Evolutionary conservation across 176 grass and related monocot genomes (phyloP).

Genomic region (Bonia amplexicaulis): DNA sequence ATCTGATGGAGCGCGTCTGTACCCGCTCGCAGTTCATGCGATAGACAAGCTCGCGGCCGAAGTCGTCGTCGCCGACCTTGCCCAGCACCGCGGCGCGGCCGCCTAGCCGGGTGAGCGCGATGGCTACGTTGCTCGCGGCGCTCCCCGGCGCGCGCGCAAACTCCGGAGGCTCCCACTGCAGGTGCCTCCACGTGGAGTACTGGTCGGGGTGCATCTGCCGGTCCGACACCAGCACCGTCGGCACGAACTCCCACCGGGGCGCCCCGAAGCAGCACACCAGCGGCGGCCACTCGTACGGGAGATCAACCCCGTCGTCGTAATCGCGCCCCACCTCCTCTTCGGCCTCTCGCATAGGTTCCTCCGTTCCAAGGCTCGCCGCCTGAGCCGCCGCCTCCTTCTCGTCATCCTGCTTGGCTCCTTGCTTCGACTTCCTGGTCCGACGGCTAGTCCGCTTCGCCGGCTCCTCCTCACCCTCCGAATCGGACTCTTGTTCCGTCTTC

Average conservation of each 20-base stretch:
- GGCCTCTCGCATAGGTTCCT: background rate
- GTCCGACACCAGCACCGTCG: conserved; percentile 77
- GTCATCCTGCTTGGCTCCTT: conserved; percentile 12
- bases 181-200: conserved; percentile 68
- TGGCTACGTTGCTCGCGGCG: conserved; percentile 67
- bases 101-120: conserved; percentile 61
- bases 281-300: conserved; percentile 41
- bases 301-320: conserved; percentile 23
- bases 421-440: conserved; percentile 35
- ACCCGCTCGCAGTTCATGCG: conserved; percentile 72
- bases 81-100: conserved; percentile 70
- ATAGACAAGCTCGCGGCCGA: conserved; percentile 71
- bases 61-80: conserved; percentile 81
- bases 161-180: conserved; percentile 86
- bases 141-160: conserved; percentile 79
- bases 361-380: background rate
- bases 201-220: conserved; percentile 74
- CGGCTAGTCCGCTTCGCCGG: conserved; percentile 22
- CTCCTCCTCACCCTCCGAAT: conserved; percentile 19
- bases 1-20: conserved; percentile 66
- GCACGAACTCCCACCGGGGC: conserved; percentile 76
- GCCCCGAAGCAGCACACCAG: conserved; percentile 81
- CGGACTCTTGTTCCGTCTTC: background rate
- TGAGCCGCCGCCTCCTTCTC: background rate
- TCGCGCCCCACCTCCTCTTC: background rate